Evolutionary conservation across 306 rosid genomes (phyloP), one percentile per base, ranked within the genome.

Genomic region (Malus orientalis): DNA sequence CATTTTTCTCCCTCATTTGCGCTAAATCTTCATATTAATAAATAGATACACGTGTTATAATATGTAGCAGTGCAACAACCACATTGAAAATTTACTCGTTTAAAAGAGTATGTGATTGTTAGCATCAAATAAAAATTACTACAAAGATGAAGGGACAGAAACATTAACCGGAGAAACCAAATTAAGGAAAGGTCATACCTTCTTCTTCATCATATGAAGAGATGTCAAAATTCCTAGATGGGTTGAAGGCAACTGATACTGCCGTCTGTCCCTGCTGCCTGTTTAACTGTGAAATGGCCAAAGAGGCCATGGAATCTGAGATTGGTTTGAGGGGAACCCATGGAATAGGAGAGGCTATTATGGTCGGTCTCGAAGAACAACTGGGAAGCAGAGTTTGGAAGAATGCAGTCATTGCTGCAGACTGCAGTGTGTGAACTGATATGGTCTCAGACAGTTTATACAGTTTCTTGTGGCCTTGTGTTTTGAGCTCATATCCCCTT

Each of bases 181-280:
- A 36, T 36, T 33, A 25, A 66, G 45, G 25, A 19, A 42, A 42
- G 71, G 19, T 18, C 11, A 62, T 89, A 90, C 89, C 92, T 74
- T 84, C 85, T 65, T 84, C 90, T n/a, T 82, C 89, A 2, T 86
- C 93, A 62, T 78, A 87, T 40, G 88, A 58, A 73, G 98, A 87
- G 78, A 92, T 75, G 84, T 95, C 96, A 38, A 83, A 95, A 71
- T 92, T 90, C n/a, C 97, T 96, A 63, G 89, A 91, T 1, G 97
- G 96, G 67, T 95, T 88, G 89, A 90, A 95, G 27, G 97, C 86
- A 80, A 95, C 97, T 0, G 96, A 90, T 73, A 81, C 90, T 1
- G 92, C 74, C 49, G 87, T 80, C 65, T 81, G 71, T 20, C 71
- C 55, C 49, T 89, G 83, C 42, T 76, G 92, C 58, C 79, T 81